Percentiles rank a stretch among this genome's conserved stretches.
These are phyloP conservation scores for Monosporascus ibericus DNA, from an alignment of 2,329 filamentous ascomycete species.

Conservation along the genomic window DNA sequence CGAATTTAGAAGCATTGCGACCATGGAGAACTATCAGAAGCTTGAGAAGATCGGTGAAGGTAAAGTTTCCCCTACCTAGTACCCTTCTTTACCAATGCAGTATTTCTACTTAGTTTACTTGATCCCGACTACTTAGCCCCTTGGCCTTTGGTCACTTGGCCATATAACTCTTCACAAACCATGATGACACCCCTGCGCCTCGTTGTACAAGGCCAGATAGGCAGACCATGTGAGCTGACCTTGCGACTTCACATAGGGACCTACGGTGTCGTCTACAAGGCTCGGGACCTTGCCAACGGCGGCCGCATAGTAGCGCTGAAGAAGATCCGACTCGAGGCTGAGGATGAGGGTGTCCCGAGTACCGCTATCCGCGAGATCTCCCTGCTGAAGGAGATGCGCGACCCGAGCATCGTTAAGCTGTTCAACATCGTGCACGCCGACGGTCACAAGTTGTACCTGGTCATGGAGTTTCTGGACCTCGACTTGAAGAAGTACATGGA, in stretches of 20 bases:
- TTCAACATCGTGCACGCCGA: conserved; percentile 93
- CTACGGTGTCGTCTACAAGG: conserved; percentile 94
- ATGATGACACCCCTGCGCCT: no score
- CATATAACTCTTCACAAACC: neutral
- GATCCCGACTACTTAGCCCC: neutral
- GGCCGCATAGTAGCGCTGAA: conserved; percentile 88
- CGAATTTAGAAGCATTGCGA: conserved; percentile 2
- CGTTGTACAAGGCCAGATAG: no score
- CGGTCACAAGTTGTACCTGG: conserved; percentile 89
- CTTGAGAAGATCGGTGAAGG: conserved; percentile 95
- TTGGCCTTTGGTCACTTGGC: neutral
- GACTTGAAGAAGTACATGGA: conserved; percentile 98
- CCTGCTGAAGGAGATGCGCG: conserved; percentile 88
- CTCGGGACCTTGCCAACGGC: conserved; percentile 72
- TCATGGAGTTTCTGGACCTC: conserved; percentile 85
- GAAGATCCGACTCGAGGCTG: conserved; percentile 91
- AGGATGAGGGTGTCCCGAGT: conserved; percentile 88
- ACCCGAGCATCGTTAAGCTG: conserved; percentile 82
- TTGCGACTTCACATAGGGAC: conserved; percentile 53
- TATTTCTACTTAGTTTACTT: neutral
- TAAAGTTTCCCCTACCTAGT: conserved; percentile 29
- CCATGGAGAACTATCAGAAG: conserved; percentile 95
- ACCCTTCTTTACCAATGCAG: neutral
- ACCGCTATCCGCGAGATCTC: conserved; percentile 94
- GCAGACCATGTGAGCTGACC: neutral